A percentile compares a stretch with the other conserved stretches of the same genome.
Evolutionary conservation across 108 stramenopile genomes (phyloP).

Genomic region (Schizochytrium sp.): DNA sequence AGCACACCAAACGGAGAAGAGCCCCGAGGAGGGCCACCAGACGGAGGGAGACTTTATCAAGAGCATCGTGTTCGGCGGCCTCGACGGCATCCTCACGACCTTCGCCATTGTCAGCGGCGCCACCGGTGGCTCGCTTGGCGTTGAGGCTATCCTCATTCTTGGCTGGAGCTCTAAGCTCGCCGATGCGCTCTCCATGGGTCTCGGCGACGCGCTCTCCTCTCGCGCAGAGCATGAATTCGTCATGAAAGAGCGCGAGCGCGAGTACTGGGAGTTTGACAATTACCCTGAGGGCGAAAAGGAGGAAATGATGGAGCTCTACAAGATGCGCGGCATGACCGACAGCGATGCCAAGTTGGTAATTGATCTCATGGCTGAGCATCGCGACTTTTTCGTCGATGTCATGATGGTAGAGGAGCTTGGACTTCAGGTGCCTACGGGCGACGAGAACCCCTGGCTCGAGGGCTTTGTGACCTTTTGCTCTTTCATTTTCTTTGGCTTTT

Average conservation of each 20-base stretch:
- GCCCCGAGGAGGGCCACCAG: conserved; percentile 15
- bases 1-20: background rate
- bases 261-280: conserved; percentile 88
- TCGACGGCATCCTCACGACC: conserved; percentile 92
- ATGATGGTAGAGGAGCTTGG: conserved; percentile 95
- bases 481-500: conserved; percentile 26
- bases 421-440: conserved; percentile 63
- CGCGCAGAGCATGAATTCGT: conserved; percentile 92
- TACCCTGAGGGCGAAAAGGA: conserved; percentile 84
- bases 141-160: conserved; percentile 77
- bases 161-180: conserved; percentile 93
- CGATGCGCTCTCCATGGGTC: conserved; percentile 92
- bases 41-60: background rate
- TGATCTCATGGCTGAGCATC: conserved; percentile 73
- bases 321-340: conserved; percentile 56
- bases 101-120: conserved; percentile 96
- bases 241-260: conserved; percentile 70
- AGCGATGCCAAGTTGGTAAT: conserved; percentile 76
- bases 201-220: conserved; percentile 89
- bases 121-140: conserved; percentile 71
- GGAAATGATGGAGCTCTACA: conserved; percentile 86
- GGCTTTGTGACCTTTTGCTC: conserved; percentile 28
- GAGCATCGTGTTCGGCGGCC: conserved; percentile 75
- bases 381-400: conserved; percentile 89
- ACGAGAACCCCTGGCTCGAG: conserved; percentile 17